Evolutionary conservation across 139 green algal genomes (phyloP).

Genomic region (Asterochloris sp.): DNA sequence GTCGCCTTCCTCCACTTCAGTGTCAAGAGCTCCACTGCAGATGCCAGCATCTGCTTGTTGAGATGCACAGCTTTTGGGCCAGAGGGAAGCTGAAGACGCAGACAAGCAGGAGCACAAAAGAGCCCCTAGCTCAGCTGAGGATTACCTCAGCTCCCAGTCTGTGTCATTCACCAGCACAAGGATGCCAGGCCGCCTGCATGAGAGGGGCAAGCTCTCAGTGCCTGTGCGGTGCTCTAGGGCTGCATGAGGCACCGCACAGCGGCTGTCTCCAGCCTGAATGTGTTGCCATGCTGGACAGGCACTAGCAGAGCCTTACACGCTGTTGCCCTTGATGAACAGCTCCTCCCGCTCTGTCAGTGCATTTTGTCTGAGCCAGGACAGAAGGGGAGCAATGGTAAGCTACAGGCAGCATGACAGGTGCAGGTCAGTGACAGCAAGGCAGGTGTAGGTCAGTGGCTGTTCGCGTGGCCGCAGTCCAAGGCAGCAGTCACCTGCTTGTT

Average conservation of each 20-base stretch:
- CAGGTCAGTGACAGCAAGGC: not conserved
- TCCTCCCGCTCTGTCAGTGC: conserved; percentile 78
- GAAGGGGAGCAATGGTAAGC: conserved; percentile 56
- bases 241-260: not conserved
- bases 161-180: conserved; percentile 92
- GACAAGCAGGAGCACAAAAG: not conserved
- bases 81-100: not conserved
- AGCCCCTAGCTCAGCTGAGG: not conserved
- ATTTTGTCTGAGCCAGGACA: conserved; percentile 68
- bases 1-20: conserved; percentile 68
- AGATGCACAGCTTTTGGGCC: not conserved
- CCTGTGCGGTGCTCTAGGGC: not conserved
- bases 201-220: not conserved
- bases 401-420: conserved; percentile 17
- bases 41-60: not conserved
- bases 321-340: conserved; percentile 83
- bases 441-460: not conserved
- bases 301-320: conserved; percentile 52
- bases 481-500: conserved; percentile 6
- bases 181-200: conserved; percentile 80
- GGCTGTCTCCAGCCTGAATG: not conserved
- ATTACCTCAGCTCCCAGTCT: conserved; percentile 90
- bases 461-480: not conserved
- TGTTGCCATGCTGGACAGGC: not conserved
- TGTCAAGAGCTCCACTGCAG: conserved; percentile 65